Conservation (phyloP, 768 basidiomycete species). For the Cystobasidium ongulense region DNA sequence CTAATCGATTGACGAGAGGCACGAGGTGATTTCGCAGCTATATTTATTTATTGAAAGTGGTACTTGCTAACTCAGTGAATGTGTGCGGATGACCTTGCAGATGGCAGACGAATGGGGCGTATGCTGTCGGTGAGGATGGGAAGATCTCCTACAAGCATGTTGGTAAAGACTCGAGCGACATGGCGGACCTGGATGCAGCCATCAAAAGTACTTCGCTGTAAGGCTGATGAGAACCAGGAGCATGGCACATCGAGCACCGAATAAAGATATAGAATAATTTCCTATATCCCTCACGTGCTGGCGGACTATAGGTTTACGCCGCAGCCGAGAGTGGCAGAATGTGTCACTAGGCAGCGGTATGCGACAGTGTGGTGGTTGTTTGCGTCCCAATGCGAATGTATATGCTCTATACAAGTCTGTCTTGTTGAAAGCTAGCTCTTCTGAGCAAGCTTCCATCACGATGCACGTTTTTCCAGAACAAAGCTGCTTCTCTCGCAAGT, state of each 20-base stretch:
- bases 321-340: background rate
- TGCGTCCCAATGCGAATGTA: background rate
- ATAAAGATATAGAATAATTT: no score
- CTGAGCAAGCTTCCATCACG: background rate
- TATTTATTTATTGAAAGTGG: background rate
- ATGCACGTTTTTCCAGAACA: background rate
- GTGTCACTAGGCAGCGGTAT: background rate
- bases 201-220: background rate
- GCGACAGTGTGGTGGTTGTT: background rate
- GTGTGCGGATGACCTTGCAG: background rate
- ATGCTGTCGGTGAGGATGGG: slow-evolving; percentile 5
- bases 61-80: background rate
- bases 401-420: background rate
- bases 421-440: no score
- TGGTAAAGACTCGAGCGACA: slow-evolving; percentile 23
- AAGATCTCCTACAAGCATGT: slow-evolving; percentile 17
- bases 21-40: background rate
- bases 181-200: slow-evolving; percentile 14
- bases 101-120: slow-evolving; percentile 31
- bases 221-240: no score
- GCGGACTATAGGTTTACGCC: background rate
- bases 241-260: no score
- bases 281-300: background rate
- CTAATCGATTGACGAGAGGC: slow-evolving; percentile 28
- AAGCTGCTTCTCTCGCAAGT: background rate